Evolutionary conservation across 2,329 filamentous ascomycete genomes (phyloP), one percentile per base, ranked within the genome.

Genomic region (Drechslerella dactyloides): DNA sequence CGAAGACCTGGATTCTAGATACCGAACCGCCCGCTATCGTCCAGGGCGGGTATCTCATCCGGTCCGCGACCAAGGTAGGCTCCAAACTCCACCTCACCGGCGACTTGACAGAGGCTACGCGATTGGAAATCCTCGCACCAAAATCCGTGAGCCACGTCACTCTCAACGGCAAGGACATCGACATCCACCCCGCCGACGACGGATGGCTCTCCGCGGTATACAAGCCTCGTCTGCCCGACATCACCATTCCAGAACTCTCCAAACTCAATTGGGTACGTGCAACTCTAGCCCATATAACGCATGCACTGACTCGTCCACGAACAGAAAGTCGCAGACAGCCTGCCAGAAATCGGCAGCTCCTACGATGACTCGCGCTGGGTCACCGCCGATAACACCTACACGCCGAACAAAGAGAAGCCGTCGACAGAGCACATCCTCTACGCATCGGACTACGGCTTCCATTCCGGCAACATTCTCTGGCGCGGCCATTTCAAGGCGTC

Each of bases 311-410:
- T 19, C 7, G 30, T 27, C 4, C 19, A 24, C 15, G 15, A 33
- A 13, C 44, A 75, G 90, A 87, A 87, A 76, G 86, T 85, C 61
- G 76, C 90, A 17, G 86, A 93, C 78, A 85, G 85, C 0, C 84
- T 94, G 0, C 90, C 90, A 0, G 90, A 93, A 77, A 81, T 90
- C 7, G 78, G 83, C 56, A 73, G 81, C 0, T 79, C 78, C 0
- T 93, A 92, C 75, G 86, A 91, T 59, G 90, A 94, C 78, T 84
- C 84, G 1, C 78, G 79, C 2, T 94, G 90, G 90, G 82, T 83
- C 0, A 74, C 77, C 0, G 89, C 89, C 0, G 80, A 87, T 72
- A 81, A 85, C 5, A 81, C 80, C 1, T 82, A 82, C 2, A 87
- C 86, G 0, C 85, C 85, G 77, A 91, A 91, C 78, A 85, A 84